Evolutionary conservation across 2,329 filamentous ascomycete species (phyloP), one percentile per base, ranked within the genome.

Genomic region (Chaetomium strumarium): DNA sequence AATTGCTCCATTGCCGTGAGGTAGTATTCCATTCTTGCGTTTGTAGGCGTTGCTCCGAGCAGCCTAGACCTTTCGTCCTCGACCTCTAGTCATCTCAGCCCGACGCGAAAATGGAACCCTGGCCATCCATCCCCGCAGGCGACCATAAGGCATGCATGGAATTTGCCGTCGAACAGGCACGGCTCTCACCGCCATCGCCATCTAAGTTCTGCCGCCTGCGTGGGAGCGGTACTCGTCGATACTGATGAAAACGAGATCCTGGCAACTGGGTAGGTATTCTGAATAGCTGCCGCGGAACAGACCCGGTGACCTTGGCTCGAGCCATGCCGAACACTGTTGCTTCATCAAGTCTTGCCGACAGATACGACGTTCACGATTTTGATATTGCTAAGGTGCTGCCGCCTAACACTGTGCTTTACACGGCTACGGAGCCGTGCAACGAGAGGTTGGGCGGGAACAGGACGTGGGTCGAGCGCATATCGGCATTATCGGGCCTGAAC

Each of bases 381-480:
- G 64, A 67, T 12, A 66, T 74, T 5, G 52, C 59, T 10, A 56
- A 67, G n/a, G 66, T 71, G 4, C 60, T 75, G 2, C 69, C 70
- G 0, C 17, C 59, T 2, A 70, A 72, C 46, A 71, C 71, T 0
- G 67, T 65, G 1, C 61, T 75, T 0, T 75, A 75, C 52, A 75
- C 71, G 5, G 73, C 71, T 8, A 74, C 75, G 71, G 72, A 75
- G 53, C 69, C 72, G 5, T 75, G 72, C 59, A 73, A 68, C 48
- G 64, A 70, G 54, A 37, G 34, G 8, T n/a, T 37, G 34, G 16
- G 34, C 13, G 14, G 34, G 34, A 37, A 37, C 14, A 13, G 34
- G 34, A 37, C 34, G 3, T 37, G 34, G 5, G 34, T 37, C 13
- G 34, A 37, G 34, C 34, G 34, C 2, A 37, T 37, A 3, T n/a